Conservation (phyloP, 805 yeast genomes). For the Debaryomyces castellii region DNA sequence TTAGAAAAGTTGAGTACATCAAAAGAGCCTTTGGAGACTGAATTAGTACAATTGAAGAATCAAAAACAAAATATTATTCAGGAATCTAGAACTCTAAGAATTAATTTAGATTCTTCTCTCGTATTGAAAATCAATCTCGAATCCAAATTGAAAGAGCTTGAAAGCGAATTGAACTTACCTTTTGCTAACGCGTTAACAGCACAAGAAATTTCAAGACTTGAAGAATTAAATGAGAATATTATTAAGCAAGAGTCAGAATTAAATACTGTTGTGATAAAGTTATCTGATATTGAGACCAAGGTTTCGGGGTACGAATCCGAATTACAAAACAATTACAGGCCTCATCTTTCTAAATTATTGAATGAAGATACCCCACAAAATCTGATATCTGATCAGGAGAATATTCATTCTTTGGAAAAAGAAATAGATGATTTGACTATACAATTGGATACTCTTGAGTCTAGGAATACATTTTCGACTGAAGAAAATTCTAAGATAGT, state of each 20-base stretch:
- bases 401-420: constrained; percentile 16
- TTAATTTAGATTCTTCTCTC: constrained; percentile 36
- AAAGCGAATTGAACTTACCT: constrained; percentile 49
- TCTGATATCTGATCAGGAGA: constrained; percentile 13
- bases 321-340: constrained; percentile 55
- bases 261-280: constrained; percentile 34
- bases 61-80: constrained; percentile 45
- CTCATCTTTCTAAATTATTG: constrained; percentile 35
- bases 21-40: constrained; percentile 44
- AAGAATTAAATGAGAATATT: constrained; percentile 32
- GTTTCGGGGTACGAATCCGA: constrained; percentile 53
- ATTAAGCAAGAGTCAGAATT: constrained; percentile 40
- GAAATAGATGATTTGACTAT: constrained; percentile 23
- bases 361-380: constrained; percentile 16
- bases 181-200: constrained; percentile 54
- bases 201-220: constrained; percentile 47
- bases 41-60: constrained; percentile 40
- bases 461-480: constrained; percentile 23
- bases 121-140: constrained; percentile 24
- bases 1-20: constrained; percentile 44
- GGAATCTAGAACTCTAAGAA: constrained; percentile 33
- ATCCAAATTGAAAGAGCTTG: constrained; percentile 43
- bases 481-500: constrained; percentile 27
- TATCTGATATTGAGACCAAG: constrained; percentile 47
- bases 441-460: constrained; percentile 28